phyloP scores from a whole-genome alignment of 176 grass and related monocot species.

The Carex scoparia region DNA sequence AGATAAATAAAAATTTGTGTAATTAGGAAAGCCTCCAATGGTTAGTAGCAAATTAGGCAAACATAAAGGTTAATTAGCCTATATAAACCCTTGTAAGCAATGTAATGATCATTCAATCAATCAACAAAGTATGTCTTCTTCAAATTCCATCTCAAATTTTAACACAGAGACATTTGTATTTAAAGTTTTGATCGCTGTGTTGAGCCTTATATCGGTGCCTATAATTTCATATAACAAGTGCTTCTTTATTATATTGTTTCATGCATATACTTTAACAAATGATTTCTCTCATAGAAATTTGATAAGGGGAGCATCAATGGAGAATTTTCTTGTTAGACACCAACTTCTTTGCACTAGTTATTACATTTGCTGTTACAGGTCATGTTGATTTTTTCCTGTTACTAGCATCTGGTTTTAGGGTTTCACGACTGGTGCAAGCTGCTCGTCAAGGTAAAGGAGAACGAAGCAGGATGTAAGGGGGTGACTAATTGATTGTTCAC shows the following conservation, averaged over 20 bases:
- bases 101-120: too few species aligned
- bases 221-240: too few species aligned
- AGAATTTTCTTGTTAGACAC: not conserved
- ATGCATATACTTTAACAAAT: not conserved
- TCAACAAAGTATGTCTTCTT: too few species aligned
- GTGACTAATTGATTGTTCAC: not conserved
- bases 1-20: too few species aligned
- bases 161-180: not conserved
- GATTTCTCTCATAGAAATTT: not conserved
- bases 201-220: not conserved
- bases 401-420: not conserved
- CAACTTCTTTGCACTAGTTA: not conserved
- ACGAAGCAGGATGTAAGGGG: not conserved
- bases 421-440: not conserved
- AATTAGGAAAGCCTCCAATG: too few species aligned
- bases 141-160: too few species aligned
- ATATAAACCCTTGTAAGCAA: too few species aligned
- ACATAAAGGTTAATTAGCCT: too few species aligned
- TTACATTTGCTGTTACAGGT: not conserved
- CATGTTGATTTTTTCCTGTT: not conserved
- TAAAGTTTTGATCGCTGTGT: conserved; percentile 3
- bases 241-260: not conserved
- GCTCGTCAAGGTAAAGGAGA: not conserved
- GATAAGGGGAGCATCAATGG: not conserved
- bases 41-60: too few species aligned